Percentiles rank a stretch among this genome's conserved stretches.
Evolutionary conservation across 345 rosid species (phyloP).

Genomic region (Pistacia integerrima): DNA sequence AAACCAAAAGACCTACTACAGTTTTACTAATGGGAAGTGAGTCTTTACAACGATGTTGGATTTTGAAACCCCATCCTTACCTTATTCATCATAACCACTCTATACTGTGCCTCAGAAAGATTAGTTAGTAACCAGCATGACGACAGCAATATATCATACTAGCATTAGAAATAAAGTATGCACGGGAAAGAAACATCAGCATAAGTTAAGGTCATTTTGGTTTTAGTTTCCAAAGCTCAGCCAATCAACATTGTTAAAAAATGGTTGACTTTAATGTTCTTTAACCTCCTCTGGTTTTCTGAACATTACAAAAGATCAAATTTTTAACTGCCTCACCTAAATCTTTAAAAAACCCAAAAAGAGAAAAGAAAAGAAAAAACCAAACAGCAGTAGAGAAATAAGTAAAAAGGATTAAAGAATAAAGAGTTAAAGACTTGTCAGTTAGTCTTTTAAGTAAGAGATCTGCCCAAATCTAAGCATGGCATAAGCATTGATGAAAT

Average conservation of each 20-base stretch:
- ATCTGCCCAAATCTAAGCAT: conserved; percentile 22
- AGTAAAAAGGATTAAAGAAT: not conserved
- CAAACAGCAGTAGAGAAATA: not conserved
- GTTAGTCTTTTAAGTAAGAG: conserved; percentile 5
- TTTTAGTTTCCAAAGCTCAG: not conserved
- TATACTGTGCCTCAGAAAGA: too few species aligned
- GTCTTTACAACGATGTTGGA: too few species aligned
- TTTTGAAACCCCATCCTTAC: too few species aligned
- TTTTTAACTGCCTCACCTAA: not conserved
- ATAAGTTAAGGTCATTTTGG: not conserved
- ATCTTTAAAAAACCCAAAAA: not conserved
- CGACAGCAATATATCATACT: too few species aligned
- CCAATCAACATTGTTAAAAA: not conserved
- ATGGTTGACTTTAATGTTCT: not conserved
- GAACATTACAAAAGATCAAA: not conserved
- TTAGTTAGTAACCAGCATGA: too few species aligned
- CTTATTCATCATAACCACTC: too few species aligned
- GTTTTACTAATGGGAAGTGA: too few species aligned
- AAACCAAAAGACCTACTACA: too few species aligned
- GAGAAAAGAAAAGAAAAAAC: not conserved
- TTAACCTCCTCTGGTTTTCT: not conserved
- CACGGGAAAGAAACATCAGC: not conserved
- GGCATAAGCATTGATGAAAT: not conserved
- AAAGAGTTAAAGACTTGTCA: not conserved
- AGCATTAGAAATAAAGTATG: not conserved